These are phyloP conservation scores for Borealophlyctis nickersoniae DNA, from an alignment of 192 early-diverging fungal genomes.

Conservation along the genomic window DNA sequence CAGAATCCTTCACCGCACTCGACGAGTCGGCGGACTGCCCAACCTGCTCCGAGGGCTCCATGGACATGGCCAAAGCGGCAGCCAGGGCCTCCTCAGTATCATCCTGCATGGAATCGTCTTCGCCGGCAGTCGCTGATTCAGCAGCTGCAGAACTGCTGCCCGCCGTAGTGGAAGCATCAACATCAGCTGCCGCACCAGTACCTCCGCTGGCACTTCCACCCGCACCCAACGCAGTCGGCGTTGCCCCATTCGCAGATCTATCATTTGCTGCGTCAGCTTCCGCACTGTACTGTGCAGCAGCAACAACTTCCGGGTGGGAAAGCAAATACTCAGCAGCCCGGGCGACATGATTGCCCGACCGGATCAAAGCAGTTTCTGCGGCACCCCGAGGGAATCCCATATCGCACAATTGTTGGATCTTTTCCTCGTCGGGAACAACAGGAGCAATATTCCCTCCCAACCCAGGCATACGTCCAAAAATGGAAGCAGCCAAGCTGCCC, in stretches of 20 bases:
- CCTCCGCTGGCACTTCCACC: constrained; percentile 19
- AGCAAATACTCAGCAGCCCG: constrained; percentile 85
- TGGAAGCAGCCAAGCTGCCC: constrained; percentile 20
- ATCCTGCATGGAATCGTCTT: constrained; percentile 8
- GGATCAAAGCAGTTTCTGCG: constrained; percentile 74
- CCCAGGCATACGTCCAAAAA: constrained; percentile 12
- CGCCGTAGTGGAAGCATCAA: constrained; percentile 7
- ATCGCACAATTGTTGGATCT: constrained; percentile 69
- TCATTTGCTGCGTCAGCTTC: constrained; percentile 31
- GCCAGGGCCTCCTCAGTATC: constrained; percentile 15
- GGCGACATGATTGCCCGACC: constrained; percentile 71
- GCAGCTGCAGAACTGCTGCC: constrained; percentile 13
- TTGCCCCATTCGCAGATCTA: constrained; percentile 15
- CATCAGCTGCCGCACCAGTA: constrained; percentile 23
- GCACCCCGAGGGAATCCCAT: constrained; percentile 84
- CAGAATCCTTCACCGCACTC: not conserved
- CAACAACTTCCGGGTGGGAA: constrained; percentile 60
- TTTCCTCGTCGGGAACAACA: constrained; percentile 57
- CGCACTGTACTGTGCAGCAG: constrained; percentile 36
- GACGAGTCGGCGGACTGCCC: not conserved
- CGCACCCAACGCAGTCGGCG: not conserved
- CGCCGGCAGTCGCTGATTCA: constrained; percentile 1
- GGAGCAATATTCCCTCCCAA: constrained; percentile 30
- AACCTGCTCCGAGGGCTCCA: constrained; percentile 1
- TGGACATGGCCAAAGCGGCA: constrained; percentile 29